Base-by-base conservation (phyloP, 352 stramenopile genomes). In the Pythium pyrilobum region DNA sequence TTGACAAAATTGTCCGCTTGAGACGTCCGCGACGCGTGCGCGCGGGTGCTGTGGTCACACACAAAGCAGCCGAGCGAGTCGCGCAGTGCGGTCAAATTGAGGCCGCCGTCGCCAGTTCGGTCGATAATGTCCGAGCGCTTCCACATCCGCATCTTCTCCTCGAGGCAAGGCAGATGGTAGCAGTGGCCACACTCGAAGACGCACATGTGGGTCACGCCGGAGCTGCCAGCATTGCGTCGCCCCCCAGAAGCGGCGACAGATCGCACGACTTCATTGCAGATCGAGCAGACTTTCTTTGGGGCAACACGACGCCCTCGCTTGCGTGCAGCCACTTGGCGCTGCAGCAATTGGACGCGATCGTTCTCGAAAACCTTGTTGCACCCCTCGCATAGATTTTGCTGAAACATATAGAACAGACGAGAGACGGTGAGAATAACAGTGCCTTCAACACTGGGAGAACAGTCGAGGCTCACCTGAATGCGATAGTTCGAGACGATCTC, bases 91-190 rank as follows among this genome's bases (percentile, higher is more conserved):
- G 59, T 76, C 20, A 81, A 24, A 39, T 87, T 28, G 2, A 60
- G 31, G 1, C 33, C 64, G 7, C 70, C 66, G 13, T 69, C 59
- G 2, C 52, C 52, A 6, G 52, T 40, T 5, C 43, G 42, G 31
- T 75, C 66, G 2, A 87, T 68, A 1, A 71, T 67, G 27, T 86
- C 69, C 2, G 72, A 44, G n/a, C 70, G 80, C 61, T 90, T 91
- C 80, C 83, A 91, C 72, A 91, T 86, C n/a, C 81, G 79, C 74
- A 86, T 87, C 58, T 91, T 89, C 52, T 93, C 83, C 40, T 90
- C 78, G 8, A 93, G 61, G 42, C 83, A 93, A 29, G 75, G 69
- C 16, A 89, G 54, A 47, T 93, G 83, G 59, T 91, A 93, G 52
- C 74, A 83, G 40, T 93, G 83, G 13, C 83, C 80, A 59, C 83